phyloP scores from a whole-genome alignment of 371 early-diverging fungal species.

The Umbelopsis sp. region DNA sequence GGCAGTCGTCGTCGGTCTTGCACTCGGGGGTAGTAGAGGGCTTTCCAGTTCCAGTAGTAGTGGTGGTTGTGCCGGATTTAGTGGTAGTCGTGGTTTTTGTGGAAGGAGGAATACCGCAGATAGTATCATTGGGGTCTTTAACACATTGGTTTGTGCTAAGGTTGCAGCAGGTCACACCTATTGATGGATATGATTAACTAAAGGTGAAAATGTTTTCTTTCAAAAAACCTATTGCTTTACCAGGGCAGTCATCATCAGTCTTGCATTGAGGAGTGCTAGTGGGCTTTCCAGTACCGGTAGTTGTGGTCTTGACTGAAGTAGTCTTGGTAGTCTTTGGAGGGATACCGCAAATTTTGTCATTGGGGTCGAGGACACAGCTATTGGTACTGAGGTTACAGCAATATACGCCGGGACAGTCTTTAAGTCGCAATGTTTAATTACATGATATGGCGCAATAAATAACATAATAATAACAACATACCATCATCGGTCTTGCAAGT shows the following conservation, averaged over 20 bases:
- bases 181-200: neutral
- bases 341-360: constrained; percentile 20
- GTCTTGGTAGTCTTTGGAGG: constrained; percentile 17
- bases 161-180: constrained; percentile 22
- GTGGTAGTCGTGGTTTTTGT: constrained; percentile 6
- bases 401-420: constrained; percentile 19
- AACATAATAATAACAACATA: neutral
- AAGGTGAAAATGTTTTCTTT: neutral
- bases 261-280: constrained; percentile 19
- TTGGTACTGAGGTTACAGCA: constrained; percentile 24
- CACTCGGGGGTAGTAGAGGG: constrained; percentile 17
- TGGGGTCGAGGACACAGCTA: constrained; percentile 20
- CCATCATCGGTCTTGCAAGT: constrained; percentile 17
- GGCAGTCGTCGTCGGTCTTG: constrained; percentile 21
- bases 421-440: neutral
- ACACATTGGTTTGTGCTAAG: constrained; percentile 23
- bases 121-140: constrained; percentile 18
- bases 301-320: constrained; percentile 10
- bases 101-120: constrained; percentile 22
- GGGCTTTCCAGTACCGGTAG: constrained; percentile 14
- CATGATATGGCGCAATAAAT: neutral
- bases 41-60: constrained; percentile 15
- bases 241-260: constrained; percentile 22
- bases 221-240: neutral
- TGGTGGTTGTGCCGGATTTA: neutral